These are phyloP conservation scores for Tetrahymena thermophila DNA, from an alignment of 73 alveolate species.

Conservation along the genomic window DNA sequence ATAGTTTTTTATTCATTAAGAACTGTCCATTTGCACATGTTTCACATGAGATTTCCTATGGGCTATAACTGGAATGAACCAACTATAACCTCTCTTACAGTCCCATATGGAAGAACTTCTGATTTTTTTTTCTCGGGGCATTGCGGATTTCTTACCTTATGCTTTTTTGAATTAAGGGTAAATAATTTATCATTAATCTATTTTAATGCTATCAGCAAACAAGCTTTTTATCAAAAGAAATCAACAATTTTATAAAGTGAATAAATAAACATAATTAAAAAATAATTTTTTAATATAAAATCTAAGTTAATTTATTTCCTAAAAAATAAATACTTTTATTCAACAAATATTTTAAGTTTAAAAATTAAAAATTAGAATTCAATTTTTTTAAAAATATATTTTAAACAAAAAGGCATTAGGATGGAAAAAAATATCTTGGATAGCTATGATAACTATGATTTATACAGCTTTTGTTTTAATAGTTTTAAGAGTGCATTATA, in stretches of 20 bases:
- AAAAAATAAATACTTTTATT: too few relatives aligned
- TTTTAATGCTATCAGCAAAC: neutral
- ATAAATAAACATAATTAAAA: too few relatives aligned
- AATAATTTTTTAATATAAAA: too few relatives aligned
- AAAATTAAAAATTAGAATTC: too few relatives aligned
- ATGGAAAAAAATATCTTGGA: conserved; percentile 2
- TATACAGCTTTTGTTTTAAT: conserved; percentile 55
- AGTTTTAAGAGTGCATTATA: conserved; percentile 73
- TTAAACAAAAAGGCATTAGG: neutral
- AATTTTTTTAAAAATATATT: too few relatives aligned
- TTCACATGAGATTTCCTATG: conserved; percentile 58
- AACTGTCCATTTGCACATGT: conserved; percentile 3
- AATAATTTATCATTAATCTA: neutral
- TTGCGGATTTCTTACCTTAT: conserved; percentile 72
- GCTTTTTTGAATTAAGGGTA: conserved; percentile 52
- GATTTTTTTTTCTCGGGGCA: conserved; percentile 93
- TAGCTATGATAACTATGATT: conserved; percentile 32
- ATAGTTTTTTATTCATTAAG: neutral
- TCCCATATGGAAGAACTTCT: conserved; percentile 70
- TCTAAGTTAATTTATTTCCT: too few relatives aligned
- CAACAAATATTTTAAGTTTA: too few relatives aligned
- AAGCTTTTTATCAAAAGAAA: neutral
- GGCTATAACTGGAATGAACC: conserved; percentile 78
- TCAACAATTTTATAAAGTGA: too few relatives aligned
- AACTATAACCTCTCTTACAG: conserved; percentile 73